phyloP scores from a whole-genome alignment of 2,329 filamentous ascomycete genomes.

The Raffaelea deltoideospora region DNA sequence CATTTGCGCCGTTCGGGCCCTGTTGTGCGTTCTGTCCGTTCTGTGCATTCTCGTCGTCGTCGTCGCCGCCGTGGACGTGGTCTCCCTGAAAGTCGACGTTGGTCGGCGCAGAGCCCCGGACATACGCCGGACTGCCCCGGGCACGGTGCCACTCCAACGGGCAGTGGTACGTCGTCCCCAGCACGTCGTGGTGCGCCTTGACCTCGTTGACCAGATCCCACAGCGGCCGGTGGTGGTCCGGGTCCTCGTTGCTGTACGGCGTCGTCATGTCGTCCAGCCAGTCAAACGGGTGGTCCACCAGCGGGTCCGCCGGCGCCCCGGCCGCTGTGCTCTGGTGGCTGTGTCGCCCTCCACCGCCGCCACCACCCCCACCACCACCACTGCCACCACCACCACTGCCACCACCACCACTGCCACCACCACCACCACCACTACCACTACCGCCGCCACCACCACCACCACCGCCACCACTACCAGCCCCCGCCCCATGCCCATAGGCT shows the following conservation, averaged over 20 bases:
- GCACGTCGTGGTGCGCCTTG: constrained; percentile 23
- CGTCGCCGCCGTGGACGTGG: background rate
- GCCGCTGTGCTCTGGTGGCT: background rate
- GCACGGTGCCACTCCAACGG: constrained; percentile 20
- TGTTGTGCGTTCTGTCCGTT: too few species aligned
- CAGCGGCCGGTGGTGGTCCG: constrained; percentile 30
- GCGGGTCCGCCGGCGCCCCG: background rate
- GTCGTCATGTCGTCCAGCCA: constrained; percentile 35
- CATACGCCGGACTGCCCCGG: constrained; percentile 11
- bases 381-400: too few species aligned
- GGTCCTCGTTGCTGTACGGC: constrained; percentile 33
- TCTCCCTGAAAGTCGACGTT: background rate
- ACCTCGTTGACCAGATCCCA: constrained; percentile 30
- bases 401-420: too few species aligned
- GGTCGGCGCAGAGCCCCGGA: constrained; percentile 4
- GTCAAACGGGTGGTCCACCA: constrained; percentile 34
- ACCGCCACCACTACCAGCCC: too few species aligned
- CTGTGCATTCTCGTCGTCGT: too few species aligned
- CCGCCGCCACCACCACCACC: too few species aligned
- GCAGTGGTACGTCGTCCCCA: constrained; percentile 28
- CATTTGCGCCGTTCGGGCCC: too few species aligned
- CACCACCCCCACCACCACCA: too few species aligned
- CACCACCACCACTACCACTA: too few species aligned
- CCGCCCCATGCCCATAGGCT: too few species aligned
- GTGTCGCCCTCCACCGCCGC: background rate